Conservation (phyloP, 345 rosid genomes). For the Eucalyptus sp. region DNA sequence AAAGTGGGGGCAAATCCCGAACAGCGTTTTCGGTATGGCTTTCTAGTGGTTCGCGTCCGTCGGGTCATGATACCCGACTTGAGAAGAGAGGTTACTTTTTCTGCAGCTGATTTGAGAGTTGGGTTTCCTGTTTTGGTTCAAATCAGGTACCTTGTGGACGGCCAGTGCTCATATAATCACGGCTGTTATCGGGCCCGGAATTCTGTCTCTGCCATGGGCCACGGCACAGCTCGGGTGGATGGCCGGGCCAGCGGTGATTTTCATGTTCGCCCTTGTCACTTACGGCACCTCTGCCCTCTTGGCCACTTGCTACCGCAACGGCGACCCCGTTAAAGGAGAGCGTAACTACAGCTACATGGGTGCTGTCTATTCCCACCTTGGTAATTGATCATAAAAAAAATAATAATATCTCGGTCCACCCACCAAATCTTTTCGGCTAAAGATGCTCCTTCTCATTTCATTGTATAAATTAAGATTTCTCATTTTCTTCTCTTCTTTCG, state of each 20-base stretch:
- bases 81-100: neutral
- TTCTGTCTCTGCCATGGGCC: slow-evolving; percentile 61
- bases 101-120: neutral
- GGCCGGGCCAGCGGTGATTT: slow-evolving; percentile 42
- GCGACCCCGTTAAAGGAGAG: slow-evolving; percentile 32
- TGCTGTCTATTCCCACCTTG: slow-evolving; percentile 47
- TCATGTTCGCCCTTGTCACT: slow-evolving; percentile 47
- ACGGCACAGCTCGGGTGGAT: slow-evolving; percentile 68
- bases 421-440: too few species aligned
- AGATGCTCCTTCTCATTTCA: neutral
- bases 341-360: slow-evolving; percentile 60
- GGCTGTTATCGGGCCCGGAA: slow-evolving; percentile 60
- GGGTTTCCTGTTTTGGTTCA: neutral
- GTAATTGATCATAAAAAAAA: slow-evolving; percentile 1
- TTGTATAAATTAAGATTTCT: neutral
- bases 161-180: slow-evolving; percentile 55
- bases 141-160: slow-evolving; percentile 44
- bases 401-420: too few species aligned
- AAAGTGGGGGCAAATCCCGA: too few species aligned
- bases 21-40: too few species aligned
- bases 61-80: neutral
- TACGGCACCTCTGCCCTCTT: slow-evolving; percentile 44
- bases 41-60: too few species aligned
- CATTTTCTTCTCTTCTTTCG: neutral
- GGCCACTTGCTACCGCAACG: slow-evolving; percentile 10